These are phyloP conservation scores for Vaccinium corymbosum DNA, from an alignment of 148 eudicot species.

Conservation along the genomic window DNA sequence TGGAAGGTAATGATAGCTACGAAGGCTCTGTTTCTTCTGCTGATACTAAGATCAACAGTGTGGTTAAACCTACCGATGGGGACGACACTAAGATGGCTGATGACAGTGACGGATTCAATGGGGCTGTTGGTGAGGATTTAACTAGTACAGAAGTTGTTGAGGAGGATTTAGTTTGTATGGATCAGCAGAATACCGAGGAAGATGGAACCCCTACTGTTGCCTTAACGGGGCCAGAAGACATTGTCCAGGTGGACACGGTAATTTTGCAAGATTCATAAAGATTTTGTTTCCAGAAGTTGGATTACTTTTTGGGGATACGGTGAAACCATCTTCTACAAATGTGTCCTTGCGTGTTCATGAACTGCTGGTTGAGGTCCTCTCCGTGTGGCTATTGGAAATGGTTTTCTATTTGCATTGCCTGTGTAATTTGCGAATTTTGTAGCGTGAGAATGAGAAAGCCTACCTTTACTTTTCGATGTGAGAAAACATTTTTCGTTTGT, in stretches of 20 bases:
- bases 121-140: slow-evolving; percentile 12
- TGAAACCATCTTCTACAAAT: neutral
- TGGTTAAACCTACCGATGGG: slow-evolving; percentile 2
- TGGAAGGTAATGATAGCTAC: neutral
- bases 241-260: neutral
- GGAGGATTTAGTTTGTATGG: slow-evolving; percentile 12
- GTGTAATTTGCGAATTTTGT: neutral
- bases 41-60: neutral
- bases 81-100: slow-evolving; percentile 5
- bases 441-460: slow-evolving; percentile 2
- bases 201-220: neutral
- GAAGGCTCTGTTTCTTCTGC: slow-evolving; percentile 9
- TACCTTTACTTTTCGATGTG: neutral
- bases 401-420: neutral
- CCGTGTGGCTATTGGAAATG: neutral
- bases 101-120: neutral
- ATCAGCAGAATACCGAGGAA: slow-evolving; percentile 9
- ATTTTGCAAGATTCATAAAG: neutral
- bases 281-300: too few relatives aligned
- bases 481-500: neutral
- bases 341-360: neutral
- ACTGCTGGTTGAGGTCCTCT: neutral
- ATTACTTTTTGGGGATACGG: neutral
- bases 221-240: slow-evolving; percentile 12
- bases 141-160: neutral